Conservation (phyloP, 768 basidiomycete genomes). For the Rhizopogon roseolus region DNA sequence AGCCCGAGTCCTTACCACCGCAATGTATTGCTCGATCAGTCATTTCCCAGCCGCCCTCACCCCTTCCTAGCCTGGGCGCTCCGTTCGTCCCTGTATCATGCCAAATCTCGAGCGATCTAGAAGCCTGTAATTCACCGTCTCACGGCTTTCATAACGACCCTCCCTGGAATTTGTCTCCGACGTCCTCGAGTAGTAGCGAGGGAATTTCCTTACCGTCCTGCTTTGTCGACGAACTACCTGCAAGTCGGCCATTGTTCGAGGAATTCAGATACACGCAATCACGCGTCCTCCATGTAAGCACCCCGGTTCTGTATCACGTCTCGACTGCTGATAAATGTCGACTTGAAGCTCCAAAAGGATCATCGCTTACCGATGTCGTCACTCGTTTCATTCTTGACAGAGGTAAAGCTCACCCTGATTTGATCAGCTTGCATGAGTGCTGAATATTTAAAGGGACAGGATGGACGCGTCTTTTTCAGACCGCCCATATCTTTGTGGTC, state of each 20-base stretch:
- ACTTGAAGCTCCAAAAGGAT: slow-evolving; percentile 20
- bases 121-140: not conserved
- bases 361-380: slow-evolving; percentile 16
- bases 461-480: slow-evolving; percentile 1
- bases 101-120: not conserved
- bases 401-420: slow-evolving; percentile 8
- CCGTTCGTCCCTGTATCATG: not conserved
- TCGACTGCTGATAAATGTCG: not conserved
- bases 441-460: slow-evolving; percentile 7
- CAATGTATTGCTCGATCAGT: not conserved
- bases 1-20: not conserved
- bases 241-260: slow-evolving; percentile 18
- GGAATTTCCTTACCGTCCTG: slow-evolving; percentile 1
- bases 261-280: slow-evolving; percentile 48
- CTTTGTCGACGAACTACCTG: slow-evolving; percentile 6
- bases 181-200: slow-evolving; percentile 10
- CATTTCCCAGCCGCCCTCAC: not conserved
- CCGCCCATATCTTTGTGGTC: slow-evolving; percentile 47
- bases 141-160: slow-evolving; percentile 15
- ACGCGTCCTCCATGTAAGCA: slow-evolving; percentile 49
- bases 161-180: slow-evolving; percentile 27
- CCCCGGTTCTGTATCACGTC: not conserved
- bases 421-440: not conserved
- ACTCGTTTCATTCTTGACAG: slow-evolving; percentile 20
- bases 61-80: not conserved